Conservation (phyloP, 176 grass and related monocot species). For the Areca catechu region DNA sequence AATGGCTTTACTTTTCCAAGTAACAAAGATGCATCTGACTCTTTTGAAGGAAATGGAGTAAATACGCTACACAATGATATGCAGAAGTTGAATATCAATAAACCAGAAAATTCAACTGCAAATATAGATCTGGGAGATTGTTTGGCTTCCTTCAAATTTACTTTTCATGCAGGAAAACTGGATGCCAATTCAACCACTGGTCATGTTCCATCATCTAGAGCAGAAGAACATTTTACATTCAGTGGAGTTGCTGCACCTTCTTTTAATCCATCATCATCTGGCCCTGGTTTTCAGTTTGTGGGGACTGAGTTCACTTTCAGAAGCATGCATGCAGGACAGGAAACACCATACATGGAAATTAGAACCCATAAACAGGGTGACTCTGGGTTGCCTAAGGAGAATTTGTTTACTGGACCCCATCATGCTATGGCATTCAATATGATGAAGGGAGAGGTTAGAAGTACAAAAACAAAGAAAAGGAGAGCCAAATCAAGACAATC, state of each 20-base stretch:
- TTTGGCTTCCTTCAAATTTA: neutral
- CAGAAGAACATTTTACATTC: slow-evolving; percentile 4
- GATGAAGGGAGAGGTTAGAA: slow-evolving; percentile 37
- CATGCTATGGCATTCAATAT: slow-evolving; percentile 42
- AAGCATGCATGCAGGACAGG: slow-evolving; percentile 11
- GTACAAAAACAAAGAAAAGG: slow-evolving; percentile 49
- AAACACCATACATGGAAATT: slow-evolving; percentile 15
- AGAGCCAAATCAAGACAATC: slow-evolving; percentile 36
- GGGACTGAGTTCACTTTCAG: slow-evolving; percentile 28
- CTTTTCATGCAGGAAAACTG: too few relatives aligned
- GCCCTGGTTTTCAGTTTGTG: slow-evolving; percentile 20
- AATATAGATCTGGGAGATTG: neutral
- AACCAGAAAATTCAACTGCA: slow-evolving; percentile 6
- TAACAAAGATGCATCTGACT: slow-evolving; percentile 4
- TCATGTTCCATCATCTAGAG: slow-evolving; percentile 17
- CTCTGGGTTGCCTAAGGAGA: slow-evolving; percentile 36
- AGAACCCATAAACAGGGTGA: slow-evolving; percentile 25
- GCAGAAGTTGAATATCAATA: slow-evolving; percentile 47
- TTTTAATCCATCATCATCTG: slow-evolving; percentile 20
- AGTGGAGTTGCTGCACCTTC: slow-evolving; percentile 7
- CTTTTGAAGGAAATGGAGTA: slow-evolving; percentile 25
- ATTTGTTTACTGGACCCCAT: slow-evolving; percentile 40
- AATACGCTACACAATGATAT: slow-evolving; percentile 45
- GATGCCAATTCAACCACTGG: neutral
- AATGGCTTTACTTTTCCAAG: slow-evolving; percentile 34